Evolutionary conservation across 192 early-diverging fungal species (phyloP).

Genomic region (Mortierella hygrophila): DNA sequence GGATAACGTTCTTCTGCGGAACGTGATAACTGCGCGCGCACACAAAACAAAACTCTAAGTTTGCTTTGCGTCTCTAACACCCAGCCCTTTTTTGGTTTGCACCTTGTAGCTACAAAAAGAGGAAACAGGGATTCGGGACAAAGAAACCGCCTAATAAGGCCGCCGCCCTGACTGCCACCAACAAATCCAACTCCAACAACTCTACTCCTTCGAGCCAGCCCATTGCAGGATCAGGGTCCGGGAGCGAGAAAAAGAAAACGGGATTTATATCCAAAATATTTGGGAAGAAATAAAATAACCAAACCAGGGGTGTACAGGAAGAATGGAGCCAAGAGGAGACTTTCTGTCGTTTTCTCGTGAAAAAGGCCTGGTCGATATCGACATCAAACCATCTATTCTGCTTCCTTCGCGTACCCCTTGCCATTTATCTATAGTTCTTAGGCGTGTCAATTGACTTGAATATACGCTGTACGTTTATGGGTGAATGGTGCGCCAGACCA

Average conservation of each 20-base stretch:
- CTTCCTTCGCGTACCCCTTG: background rate
- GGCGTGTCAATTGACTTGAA: too few relatives aligned
- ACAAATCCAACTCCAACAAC: background rate
- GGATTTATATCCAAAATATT: slow-evolving; percentile 56
- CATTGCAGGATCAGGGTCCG: slow-evolving; percentile 36
- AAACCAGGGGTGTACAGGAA: background rate
- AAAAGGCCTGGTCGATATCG: background rate
- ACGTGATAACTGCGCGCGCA: background rate
- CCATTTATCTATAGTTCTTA: too few relatives aligned
- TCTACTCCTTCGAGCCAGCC: slow-evolving; percentile 9
- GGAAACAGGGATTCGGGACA: slow-evolving; percentile 51
- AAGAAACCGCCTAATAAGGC: slow-evolving; percentile 25
- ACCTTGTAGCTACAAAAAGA: slow-evolving; percentile 45
- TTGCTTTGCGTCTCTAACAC: background rate
- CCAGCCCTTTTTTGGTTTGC: background rate
- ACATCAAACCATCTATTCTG: background rate
- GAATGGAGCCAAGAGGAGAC: background rate
- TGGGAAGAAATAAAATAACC: slow-evolving; percentile 40
- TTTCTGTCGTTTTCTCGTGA: too few relatives aligned
- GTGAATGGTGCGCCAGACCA: background rate
- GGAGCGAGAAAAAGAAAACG: slow-evolving; percentile 50
- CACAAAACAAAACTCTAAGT: background rate
- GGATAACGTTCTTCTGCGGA: background rate
- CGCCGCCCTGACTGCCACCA: background rate
- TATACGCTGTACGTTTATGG: too few relatives aligned